These are phyloP conservation scores for Penicillium samsonianum DNA, from an alignment of 495 filamentous ascomycete species.

Conservation along the genomic window DNA sequence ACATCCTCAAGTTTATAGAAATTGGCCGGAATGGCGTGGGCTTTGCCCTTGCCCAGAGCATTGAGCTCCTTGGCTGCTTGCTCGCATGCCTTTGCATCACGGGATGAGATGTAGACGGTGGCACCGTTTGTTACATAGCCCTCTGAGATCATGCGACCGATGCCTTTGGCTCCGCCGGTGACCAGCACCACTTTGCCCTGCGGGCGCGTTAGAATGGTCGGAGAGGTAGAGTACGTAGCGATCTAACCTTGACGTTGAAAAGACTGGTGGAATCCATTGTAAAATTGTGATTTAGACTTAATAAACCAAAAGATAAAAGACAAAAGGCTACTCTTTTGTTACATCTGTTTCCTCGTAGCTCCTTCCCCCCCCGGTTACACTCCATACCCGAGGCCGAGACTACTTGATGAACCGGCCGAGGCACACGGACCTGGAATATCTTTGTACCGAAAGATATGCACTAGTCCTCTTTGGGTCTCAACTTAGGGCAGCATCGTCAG, in stretches of 20 bases:
- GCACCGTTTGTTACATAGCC: conserved; percentile 78
- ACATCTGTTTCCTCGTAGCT: conserved; percentile 15
- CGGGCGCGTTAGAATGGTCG: conserved; percentile 17
- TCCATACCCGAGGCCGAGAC: conserved; percentile 30
- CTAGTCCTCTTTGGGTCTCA: conserved; percentile 27
- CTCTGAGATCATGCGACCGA: conserved; percentile 79
- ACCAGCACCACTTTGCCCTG: conserved; percentile 76
- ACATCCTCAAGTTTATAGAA: conserved; percentile 75
- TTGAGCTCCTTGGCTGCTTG: conserved; percentile 61
- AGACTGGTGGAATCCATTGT: conserved; percentile 57
- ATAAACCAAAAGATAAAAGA: neutral
- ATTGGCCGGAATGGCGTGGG: conserved; percentile 66
- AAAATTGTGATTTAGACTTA: conserved; percentile 7
- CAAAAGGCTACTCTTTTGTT: conserved; percentile 5
- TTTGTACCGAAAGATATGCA: conserved; percentile 4
- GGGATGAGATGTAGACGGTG: conserved; percentile 80
- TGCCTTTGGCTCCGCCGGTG: conserved; percentile 70
- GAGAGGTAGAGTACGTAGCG: neutral
- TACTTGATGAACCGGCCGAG: conserved; percentile 20
- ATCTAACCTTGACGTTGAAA: conserved; percentile 59
- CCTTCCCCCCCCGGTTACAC: conserved; percentile 18
- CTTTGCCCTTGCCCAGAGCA: conserved; percentile 61
- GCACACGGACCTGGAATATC: conserved; percentile 19
- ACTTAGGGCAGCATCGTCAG: conserved; percentile 34
- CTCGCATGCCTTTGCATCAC: conserved; percentile 62